Percentiles rank a stretch among this genome's conserved stretches.
Conservation (phyloP, 768 basidiomycete genomes). For the Suillus fuscotomentosus region DNA sequence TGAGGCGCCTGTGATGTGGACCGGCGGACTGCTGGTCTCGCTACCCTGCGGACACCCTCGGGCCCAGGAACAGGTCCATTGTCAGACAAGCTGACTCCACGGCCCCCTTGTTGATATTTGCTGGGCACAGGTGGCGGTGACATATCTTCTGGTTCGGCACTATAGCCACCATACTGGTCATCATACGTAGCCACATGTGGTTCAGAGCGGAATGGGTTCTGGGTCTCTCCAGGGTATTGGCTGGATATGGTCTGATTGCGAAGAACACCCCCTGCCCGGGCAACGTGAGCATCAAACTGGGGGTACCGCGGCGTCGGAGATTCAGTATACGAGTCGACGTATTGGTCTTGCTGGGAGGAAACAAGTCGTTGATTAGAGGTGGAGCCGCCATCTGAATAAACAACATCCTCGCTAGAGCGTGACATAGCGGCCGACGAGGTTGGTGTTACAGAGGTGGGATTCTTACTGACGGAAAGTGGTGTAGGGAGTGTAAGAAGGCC, state of each 20-base stretch:
- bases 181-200: slow-evolving; percentile 39
- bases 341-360: slow-evolving; percentile 34
- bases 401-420: slow-evolving; percentile 44
- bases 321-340: slow-evolving; percentile 24
- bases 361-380: slow-evolving; percentile 45
- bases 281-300: slow-evolving; percentile 41
- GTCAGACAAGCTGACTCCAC: slow-evolving; percentile 81
- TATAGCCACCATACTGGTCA: slow-evolving; percentile 31
- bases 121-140: slow-evolving; percentile 12
- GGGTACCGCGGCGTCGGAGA: slow-evolving; percentile 18
- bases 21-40: slow-evolving; percentile 56
- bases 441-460: slow-evolving; percentile 41
- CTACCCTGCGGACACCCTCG: slow-evolving; percentile 78
- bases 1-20: slow-evolving; percentile 60
- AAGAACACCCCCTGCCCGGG: slow-evolving; percentile 37
- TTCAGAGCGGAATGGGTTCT: slow-evolving; percentile 60
- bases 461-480: slow-evolving; percentile 62
- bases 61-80: slow-evolving; percentile 79
- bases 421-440: slow-evolving; percentile 41
- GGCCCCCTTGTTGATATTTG: slow-evolving; percentile 26
- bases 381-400: slow-evolving; percentile 34
- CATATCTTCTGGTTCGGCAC: slow-evolving; percentile 37
- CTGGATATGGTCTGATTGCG: slow-evolving; percentile 37
- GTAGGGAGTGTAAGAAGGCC: slow-evolving; percentile 74
- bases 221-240: slow-evolving; percentile 45